Base-by-base conservation (phyloP, 768 basidiomycete genomes). In the Phylloporus rhodoxanthus region DNA sequence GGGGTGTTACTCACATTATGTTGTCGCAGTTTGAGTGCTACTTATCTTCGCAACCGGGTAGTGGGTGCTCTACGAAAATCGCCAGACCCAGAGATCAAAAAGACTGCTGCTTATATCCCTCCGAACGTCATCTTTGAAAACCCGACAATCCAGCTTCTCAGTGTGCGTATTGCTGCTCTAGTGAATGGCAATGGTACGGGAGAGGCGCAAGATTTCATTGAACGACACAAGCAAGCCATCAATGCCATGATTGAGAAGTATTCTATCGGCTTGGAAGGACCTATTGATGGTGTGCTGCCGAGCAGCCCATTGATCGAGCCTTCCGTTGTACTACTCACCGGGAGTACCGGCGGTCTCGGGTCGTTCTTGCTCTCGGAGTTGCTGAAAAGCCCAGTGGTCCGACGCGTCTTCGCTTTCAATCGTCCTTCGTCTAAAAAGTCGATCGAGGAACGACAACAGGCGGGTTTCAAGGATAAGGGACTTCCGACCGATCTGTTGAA, bases 271-370 rank as follows among this genome's bases (percentile, higher is more conserved):
- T 26, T 65, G 60, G 38, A 57, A 38, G 25, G 37, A 52, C 50
- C 49, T 28, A 20, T 67, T 2, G 25, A 47, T 17, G 46, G 33
- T 29, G 14, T 53, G 14, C 21, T 6, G 63, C 60, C 64, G 41
- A 29, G 54, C 41, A 33, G 19, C 13, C 15, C 8, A 14, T 33
- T 26, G 20, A 29, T 39, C 8, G 28, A 30, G 8, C 36, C 21
- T 1, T 33, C 43, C 11, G 47, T 43, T 1, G 50, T 50, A 1
- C 46, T 59, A 3, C 45, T 75, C 9, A 76, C 75, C 5, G 75
- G 75, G 9, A 68, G 70, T 4, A 76, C 75, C 1, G 75, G 75
- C 1, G 68, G 67, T 4, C 60, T 77, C 1, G 75, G 75, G 2
- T 68, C 70, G 1, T 67, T 71, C 49, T 33, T 73, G 1, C 56